Percentiles rank a stretch among this genome's conserved stretches.
Evolutionary conservation across 495 filamentous ascomycete species (phyloP).

Genomic region (Aspergillus diversus): DNA sequence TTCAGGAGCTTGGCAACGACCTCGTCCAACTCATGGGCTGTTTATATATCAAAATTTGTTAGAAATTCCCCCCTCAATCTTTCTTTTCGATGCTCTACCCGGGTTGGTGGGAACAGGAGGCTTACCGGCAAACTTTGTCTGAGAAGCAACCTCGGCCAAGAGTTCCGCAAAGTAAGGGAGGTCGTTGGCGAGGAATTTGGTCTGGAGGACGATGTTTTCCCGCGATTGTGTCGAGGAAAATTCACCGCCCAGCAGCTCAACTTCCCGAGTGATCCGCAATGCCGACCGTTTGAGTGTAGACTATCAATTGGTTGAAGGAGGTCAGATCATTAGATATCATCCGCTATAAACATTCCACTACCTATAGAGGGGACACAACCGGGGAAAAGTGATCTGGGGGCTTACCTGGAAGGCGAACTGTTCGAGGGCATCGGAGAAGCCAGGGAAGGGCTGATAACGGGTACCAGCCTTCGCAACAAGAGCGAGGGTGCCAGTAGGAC

Average conservation of each 20-base stretch:
- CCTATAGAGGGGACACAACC: constrained; percentile 24
- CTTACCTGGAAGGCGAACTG: constrained; percentile 95
- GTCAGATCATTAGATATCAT: constrained; percentile 13
- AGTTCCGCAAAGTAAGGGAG: constrained; percentile 98
- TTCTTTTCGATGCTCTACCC: not conserved
- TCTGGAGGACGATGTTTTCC: constrained; percentile 87
- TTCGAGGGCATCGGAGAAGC: constrained; percentile 85
- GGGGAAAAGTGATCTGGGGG: constrained; percentile 22
- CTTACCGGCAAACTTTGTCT: constrained; percentile 85
- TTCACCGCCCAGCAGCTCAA: constrained; percentile 89
- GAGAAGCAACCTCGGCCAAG: constrained; percentile 84
- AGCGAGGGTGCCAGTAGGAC: constrained; percentile 86
- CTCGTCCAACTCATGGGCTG: constrained; percentile 88
- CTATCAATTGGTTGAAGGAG: constrained; percentile 50
- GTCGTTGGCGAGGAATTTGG: constrained; percentile 93
- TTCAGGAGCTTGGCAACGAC: constrained; percentile 75
- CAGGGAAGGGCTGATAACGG: constrained; percentile 85
- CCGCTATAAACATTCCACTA: too few relatives aligned
- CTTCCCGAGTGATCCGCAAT: constrained; percentile 89
- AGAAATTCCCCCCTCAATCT: not conserved
- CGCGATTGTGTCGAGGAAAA: constrained; percentile 83
- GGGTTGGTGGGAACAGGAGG: constrained; percentile 2
- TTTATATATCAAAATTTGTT: constrained; percentile 14
- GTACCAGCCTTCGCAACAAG: constrained; percentile 92
- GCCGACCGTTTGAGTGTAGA: constrained; percentile 83